These are phyloP conservation scores for Tubosaeta sp. DNA, from an alignment of 768 basidiomycete species.

Conservation along the genomic window DNA sequence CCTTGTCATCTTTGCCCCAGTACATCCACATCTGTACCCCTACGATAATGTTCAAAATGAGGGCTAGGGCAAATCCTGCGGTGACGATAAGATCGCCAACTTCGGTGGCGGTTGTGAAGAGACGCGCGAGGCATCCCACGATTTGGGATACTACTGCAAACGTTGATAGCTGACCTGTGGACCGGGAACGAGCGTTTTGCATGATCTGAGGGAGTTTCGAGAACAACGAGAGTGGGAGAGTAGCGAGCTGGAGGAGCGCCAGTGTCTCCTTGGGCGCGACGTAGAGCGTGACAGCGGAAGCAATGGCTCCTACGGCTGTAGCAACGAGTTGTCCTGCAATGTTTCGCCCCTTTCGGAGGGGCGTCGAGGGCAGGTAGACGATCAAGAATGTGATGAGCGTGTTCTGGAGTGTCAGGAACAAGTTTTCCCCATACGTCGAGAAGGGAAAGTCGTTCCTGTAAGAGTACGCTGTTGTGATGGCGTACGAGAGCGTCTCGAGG, in stretches of 20 bases:
- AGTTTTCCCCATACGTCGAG: conserved; percentile 96
- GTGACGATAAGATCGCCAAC: conserved; percentile 77
- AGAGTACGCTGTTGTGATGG: conserved; percentile 86
- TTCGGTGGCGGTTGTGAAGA: conserved; percentile 92
- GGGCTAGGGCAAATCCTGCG: conserved; percentile 80
- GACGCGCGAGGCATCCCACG: conserved; percentile 81
- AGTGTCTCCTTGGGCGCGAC: conserved; percentile 47
- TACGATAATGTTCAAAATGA: conserved; percentile 78
- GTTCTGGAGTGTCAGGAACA: conserved; percentile 90
- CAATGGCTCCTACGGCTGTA: conserved; percentile 31
- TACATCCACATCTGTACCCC: conserved; percentile 83
- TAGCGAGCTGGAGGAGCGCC: conserved; percentile 72
- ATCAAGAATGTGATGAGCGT: conserved; percentile 85
- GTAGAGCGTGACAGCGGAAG: conserved; percentile 40
- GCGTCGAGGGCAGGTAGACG: conserved; percentile 51
- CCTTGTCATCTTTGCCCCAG: conserved; percentile 56
- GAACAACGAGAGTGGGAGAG: conserved; percentile 86
- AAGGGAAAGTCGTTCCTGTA: conserved; percentile 85
- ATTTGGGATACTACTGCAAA: conserved; percentile 90
- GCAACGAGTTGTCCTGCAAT: conserved; percentile 29
- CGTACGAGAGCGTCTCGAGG: conserved; percentile 88
- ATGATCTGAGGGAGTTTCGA: conserved; percentile 94
- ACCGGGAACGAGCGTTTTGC: conserved; percentile 68
- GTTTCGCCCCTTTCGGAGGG: conserved; percentile 24
- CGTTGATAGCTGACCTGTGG: conserved; percentile 91